A percentile compares a stretch with the other conserved stretches of the same genome.
These are phyloP conservation scores for Nothophytophthora sp. DNA, from an alignment of 352 stramenopile genomes.

Conservation along the genomic window DNA sequence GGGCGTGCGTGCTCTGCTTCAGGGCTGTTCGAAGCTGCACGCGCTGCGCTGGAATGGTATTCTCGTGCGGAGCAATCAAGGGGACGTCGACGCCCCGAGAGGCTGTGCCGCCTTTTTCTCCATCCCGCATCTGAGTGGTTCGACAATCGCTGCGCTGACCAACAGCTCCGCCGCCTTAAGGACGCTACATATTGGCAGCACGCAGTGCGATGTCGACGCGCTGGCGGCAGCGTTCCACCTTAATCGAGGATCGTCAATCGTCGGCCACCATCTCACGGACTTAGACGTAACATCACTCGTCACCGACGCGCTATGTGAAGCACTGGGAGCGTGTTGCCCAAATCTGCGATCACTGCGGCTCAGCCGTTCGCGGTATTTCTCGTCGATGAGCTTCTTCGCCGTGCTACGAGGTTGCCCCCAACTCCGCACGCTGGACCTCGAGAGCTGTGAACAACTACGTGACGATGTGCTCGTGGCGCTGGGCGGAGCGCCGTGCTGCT, in stretches of 20 bases:
- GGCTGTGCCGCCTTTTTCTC: conserved; percentile 64
- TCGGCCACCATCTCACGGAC: conserved; percentile 30
- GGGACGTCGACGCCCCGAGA: not conserved
- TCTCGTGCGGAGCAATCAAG: conserved; percentile 48
- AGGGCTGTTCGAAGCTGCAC: conserved; percentile 37
- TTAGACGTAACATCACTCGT: conserved; percentile 63
- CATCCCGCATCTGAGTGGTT: conserved; percentile 43
- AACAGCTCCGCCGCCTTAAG: conserved; percentile 10
- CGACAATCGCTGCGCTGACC: conserved; percentile 27
- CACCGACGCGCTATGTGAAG: conserved; percentile 58
- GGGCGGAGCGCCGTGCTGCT: conserved; percentile 23
- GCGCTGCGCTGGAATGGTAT: conserved; percentile 56
- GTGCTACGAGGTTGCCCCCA: conserved; percentile 34
- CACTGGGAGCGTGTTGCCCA: conserved; percentile 32
- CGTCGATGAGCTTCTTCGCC: conserved; percentile 48
- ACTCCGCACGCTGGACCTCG: conserved; percentile 55
- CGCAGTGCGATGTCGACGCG: conserved; percentile 51
- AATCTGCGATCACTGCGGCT: conserved; percentile 52
- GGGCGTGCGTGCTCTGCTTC: conserved; percentile 30
- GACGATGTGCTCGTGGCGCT: conserved; percentile 44
- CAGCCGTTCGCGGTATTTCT: conserved; percentile 78
- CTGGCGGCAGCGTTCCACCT: conserved; percentile 28
- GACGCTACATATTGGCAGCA: conserved; percentile 56
- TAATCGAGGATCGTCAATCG: conserved; percentile 11
- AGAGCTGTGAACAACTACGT: conserved; percentile 75